These are phyloP conservation scores for Actinomortierella ambigua DNA, from an alignment of 371 early-diverging fungal genomes.

Conservation along the genomic window DNA sequence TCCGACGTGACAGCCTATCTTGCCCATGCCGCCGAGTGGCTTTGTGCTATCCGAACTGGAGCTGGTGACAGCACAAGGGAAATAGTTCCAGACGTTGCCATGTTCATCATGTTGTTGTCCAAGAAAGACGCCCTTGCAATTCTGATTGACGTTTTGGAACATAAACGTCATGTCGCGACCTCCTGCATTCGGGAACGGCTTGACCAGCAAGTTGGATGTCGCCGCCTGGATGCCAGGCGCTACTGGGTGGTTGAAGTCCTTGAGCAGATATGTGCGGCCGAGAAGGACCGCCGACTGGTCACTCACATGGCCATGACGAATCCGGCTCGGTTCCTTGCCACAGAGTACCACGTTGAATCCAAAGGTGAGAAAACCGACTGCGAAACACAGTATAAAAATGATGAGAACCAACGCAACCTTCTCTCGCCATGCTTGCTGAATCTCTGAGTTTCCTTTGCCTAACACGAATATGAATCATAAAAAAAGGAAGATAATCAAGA, in stretches of 20 bases:
- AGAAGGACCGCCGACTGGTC: constrained; percentile 55
- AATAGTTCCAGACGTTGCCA: constrained; percentile 56
- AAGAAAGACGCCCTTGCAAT: constrained; percentile 61
- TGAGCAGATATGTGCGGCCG: constrained; percentile 60
- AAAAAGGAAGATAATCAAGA: not conserved
- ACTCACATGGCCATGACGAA: constrained; percentile 55
- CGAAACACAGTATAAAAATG: constrained; percentile 69
- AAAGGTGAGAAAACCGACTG: constrained; percentile 81
- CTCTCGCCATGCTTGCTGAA: constrained; percentile 87
- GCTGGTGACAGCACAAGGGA: constrained; percentile 71
- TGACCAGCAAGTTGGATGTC: constrained; percentile 57
- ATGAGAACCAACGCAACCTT: constrained; percentile 80
- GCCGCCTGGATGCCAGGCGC: constrained; percentile 47
- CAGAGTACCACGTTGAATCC: constrained; percentile 69
- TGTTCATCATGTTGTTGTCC: constrained; percentile 46
- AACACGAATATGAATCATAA: constrained; percentile 3
- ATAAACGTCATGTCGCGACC: constrained; percentile 78
- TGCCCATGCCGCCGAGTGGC: constrained; percentile 54
- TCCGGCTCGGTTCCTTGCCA: constrained; percentile 56
- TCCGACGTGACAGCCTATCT: constrained; percentile 71
- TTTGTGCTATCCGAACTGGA: constrained; percentile 50
- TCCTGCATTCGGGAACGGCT: constrained; percentile 68
- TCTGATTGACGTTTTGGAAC: constrained; percentile 73
- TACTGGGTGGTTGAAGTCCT: constrained; percentile 54
- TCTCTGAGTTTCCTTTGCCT: constrained; percentile 58